Percentiles rank a stretch among this genome's conserved stretches.
These are phyloP conservation scores for Malbranchea zuffiana DNA, from an alignment of 2,329 filamentous ascomycete species.

Conservation along the genomic window DNA sequence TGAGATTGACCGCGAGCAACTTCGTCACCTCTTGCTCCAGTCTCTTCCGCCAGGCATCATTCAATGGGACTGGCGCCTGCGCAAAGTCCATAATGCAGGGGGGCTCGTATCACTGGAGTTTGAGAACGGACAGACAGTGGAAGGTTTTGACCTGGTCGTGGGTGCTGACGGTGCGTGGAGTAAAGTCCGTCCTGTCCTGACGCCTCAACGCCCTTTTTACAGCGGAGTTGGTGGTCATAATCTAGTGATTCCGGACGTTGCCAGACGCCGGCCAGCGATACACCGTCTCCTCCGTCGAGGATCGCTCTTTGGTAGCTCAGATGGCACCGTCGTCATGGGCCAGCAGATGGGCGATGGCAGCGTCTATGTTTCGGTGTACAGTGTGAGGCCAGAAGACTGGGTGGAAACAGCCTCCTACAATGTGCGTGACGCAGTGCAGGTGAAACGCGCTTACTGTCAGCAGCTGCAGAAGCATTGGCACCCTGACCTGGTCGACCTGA, in stretches of 20 bases:
- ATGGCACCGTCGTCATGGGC: constrained; percentile 20
- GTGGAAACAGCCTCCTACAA: too few species aligned
- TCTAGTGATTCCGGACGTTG: constrained; percentile 16
- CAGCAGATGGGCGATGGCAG: constrained; percentile 15
- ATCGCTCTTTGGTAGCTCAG: constrained; percentile 19
- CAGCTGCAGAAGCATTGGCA: too few species aligned
- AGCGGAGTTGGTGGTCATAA: constrained; percentile 15
- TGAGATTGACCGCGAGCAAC: constrained; percentile 20
- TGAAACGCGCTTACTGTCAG: too few species aligned
- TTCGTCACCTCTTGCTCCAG: constrained; percentile 19
- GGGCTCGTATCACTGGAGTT: constrained; percentile 9
- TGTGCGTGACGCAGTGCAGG: too few species aligned
- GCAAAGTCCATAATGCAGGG: constrained; percentile 8
- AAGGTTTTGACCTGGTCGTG: constrained; percentile 19
- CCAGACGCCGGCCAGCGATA: constrained; percentile 18
- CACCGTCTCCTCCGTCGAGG: constrained; percentile 20
- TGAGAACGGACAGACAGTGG: constrained; percentile 9
- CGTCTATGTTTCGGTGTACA: too few species aligned
- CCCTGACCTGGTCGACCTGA: too few species aligned
- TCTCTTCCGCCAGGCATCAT: constrained; percentile 18
- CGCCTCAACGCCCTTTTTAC: constrained; percentile 17
- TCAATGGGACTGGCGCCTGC: constrained; percentile 20
- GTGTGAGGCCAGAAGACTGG: too few species aligned
- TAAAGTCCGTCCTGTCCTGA: constrained; percentile 17
- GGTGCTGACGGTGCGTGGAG: constrained; percentile 25